These are phyloP conservation scores for Aspergillus incahuasiensis DNA, from an alignment of 495 filamentous ascomycete genomes.

Conservation along the genomic window DNA sequence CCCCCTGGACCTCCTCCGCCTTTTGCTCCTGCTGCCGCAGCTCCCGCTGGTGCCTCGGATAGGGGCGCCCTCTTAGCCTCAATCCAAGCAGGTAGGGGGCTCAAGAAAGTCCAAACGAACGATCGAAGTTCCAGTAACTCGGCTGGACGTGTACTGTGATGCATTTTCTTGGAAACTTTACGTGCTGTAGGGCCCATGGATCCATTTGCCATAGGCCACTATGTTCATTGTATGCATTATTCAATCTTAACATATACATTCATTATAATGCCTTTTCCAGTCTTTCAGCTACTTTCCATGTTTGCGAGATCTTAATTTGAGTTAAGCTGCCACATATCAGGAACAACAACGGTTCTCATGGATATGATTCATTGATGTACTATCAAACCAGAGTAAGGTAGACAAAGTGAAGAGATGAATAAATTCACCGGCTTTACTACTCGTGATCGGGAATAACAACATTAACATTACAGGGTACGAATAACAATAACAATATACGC, in stretches of 20 bases:
- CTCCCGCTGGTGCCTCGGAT: constrained; percentile 34
- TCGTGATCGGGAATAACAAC: background rate
- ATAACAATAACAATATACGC: background rate
- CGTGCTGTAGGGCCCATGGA: background rate
- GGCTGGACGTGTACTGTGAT: constrained; percentile 64
- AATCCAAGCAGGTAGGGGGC: constrained; percentile 69
- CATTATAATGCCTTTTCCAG: too few species aligned
- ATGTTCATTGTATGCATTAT: too few species aligned
- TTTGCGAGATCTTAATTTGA: too few species aligned
- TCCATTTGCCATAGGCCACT: too few species aligned
- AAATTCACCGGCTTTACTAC: too few species aligned
- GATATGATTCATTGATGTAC: too few species aligned
- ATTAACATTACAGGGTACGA: background rate
- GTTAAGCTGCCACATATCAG: too few species aligned
- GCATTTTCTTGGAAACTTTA: background rate
- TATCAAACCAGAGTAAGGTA: too few species aligned
- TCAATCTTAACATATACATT: too few species aligned
- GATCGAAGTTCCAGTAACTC: constrained; percentile 68
- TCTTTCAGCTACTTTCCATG: too few species aligned
- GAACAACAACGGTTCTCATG: too few species aligned
- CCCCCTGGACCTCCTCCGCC: constrained; percentile 35
- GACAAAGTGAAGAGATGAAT: too few species aligned
- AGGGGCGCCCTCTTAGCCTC: constrained; percentile 67
- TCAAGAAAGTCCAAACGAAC: constrained; percentile 81
- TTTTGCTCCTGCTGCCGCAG: constrained; percentile 32